These are phyloP conservation scores for Colletotrichum filicis DNA, from an alignment of 2,329 filamentous ascomycete species.

Conservation along the genomic window DNA sequence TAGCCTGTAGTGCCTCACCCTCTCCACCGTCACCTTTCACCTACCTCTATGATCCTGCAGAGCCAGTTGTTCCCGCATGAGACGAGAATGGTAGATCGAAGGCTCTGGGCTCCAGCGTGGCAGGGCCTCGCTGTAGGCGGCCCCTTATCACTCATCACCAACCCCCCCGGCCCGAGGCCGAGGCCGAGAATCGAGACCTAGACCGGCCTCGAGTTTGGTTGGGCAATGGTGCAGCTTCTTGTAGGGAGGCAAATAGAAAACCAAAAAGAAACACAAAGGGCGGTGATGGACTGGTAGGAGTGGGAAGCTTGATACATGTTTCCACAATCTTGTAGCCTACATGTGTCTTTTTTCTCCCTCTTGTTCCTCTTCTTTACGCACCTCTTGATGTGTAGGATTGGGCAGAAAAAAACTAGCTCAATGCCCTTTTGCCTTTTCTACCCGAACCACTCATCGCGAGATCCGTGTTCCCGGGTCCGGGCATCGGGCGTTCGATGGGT, in stretches of 20 bases:
- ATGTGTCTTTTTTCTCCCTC: neutral
- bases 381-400: neutral
- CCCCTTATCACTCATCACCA: neutral
- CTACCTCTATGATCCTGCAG: constrained; percentile 5
- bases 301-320: neutral
- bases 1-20: neutral
- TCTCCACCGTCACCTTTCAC: neutral
- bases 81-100: neutral
- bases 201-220: neutral
- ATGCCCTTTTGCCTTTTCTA: neutral
- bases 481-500: neutral
- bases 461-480: constrained; percentile 5
- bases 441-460: neutral
- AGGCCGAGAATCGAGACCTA: neutral
- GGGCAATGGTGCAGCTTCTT: neutral
- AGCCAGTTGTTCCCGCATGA: constrained; percentile 12
- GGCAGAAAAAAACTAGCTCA: neutral
- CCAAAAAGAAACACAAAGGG: no score
- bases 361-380: neutral
- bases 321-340: neutral
- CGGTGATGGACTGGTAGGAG: no score
- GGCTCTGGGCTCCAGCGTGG: no score
- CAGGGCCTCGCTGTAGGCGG: neutral
- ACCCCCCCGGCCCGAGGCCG: neutral
- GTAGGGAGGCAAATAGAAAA: neutral